phyloP scores from a whole-genome alignment of 805 yeast genomes.

The Wickerhamomyces chaumierensis region DNA sequence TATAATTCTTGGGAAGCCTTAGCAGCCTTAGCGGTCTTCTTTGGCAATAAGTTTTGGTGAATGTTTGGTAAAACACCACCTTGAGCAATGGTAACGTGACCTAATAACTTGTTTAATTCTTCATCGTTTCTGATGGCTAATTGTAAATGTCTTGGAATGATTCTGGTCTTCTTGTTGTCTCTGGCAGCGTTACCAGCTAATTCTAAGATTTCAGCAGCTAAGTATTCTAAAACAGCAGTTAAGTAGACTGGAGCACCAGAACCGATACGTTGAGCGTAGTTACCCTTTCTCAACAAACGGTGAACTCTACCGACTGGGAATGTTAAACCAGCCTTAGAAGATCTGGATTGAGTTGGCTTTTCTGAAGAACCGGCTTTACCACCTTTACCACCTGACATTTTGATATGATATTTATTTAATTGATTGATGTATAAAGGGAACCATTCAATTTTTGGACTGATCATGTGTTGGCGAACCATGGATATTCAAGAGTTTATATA shows the following conservation, averaged over 20 bases:
- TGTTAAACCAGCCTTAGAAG: slow-evolving; percentile 96
- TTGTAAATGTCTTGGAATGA: slow-evolving; percentile 97
- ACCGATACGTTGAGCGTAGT: slow-evolving; percentile 98
- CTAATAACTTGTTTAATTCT: slow-evolving; percentile 88
- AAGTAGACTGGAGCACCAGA: slow-evolving; percentile 98
- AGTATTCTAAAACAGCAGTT: slow-evolving; percentile 93
- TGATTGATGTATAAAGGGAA: not conserved
- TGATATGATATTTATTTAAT: slow-evolving; percentile 7
- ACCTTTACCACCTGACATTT: slow-evolving; percentile 64
- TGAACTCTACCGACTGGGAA: slow-evolving; percentile 99
- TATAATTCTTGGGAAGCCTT: slow-evolving; percentile 60
- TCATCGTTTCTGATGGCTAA: slow-evolving; percentile 98
- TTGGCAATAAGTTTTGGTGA: slow-evolving; percentile 86
- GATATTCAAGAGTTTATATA: not conserved
- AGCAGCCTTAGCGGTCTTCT: slow-evolving; percentile 47
- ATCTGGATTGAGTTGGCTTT: slow-evolving; percentile 95
- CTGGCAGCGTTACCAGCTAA: slow-evolving; percentile 99
- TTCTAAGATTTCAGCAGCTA: slow-evolving; percentile 96
- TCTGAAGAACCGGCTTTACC: slow-evolving; percentile 93
- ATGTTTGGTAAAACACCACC: slow-evolving; percentile 99
- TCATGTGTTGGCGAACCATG: too few species aligned
- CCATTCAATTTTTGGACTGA: too few species aligned
- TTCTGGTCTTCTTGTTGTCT: slow-evolving; percentile 98
- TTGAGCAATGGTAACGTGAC: slow-evolving; percentile 93
- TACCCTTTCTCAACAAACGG: slow-evolving; percentile 91